A percentile compares a stretch with the other conserved stretches of the same genome.
Evolutionary conservation across 768 basidiomycete genomes (phyloP).

Genomic region (Polyporus arcularius): DNA sequence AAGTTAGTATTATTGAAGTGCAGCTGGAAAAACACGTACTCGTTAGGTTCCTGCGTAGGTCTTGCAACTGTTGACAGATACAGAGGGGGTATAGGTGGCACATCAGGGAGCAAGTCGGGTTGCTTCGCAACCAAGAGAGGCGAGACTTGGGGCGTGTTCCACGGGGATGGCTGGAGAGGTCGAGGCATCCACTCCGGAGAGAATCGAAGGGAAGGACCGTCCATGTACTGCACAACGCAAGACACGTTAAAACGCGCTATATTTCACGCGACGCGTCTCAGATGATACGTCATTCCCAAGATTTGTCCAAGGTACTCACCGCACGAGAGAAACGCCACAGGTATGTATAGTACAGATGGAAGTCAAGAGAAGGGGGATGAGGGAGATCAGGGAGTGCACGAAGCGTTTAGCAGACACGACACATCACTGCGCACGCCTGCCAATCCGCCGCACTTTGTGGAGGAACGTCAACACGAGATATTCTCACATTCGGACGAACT

Average conservation of each 20-base stretch:
- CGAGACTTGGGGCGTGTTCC: constrained; percentile 1
- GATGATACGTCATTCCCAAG: neutral
- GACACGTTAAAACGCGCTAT: neutral
- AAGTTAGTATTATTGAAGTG: neutral
- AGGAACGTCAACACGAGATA: neutral
- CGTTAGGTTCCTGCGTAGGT: constrained; percentile 17
- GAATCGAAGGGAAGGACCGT: neutral
- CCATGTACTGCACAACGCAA: neutral
- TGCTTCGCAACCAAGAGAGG: neutral
- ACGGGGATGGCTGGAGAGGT: constrained; percentile 4
- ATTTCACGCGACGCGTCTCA: neutral
- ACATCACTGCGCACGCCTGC: neutral
- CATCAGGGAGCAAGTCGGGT: neutral
- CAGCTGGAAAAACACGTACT: constrained; percentile 2
- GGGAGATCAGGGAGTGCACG: neutral
- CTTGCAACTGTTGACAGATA: constrained; percentile 1
- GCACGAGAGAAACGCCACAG: neutral
- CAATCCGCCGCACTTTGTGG: neutral
- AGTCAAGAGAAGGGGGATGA: neutral
- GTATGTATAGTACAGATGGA: neutral
- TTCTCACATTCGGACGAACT: neutral
- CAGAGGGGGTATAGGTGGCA: neutral
- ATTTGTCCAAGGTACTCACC: neutral
- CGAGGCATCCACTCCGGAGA: constrained; percentile 4
- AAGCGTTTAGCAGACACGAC: neutral